These are phyloP conservation scores for Lasiodiplodia gonubiensis DNA, from an alignment of 2,329 filamentous ascomycete species.

Conservation along the genomic window DNA sequence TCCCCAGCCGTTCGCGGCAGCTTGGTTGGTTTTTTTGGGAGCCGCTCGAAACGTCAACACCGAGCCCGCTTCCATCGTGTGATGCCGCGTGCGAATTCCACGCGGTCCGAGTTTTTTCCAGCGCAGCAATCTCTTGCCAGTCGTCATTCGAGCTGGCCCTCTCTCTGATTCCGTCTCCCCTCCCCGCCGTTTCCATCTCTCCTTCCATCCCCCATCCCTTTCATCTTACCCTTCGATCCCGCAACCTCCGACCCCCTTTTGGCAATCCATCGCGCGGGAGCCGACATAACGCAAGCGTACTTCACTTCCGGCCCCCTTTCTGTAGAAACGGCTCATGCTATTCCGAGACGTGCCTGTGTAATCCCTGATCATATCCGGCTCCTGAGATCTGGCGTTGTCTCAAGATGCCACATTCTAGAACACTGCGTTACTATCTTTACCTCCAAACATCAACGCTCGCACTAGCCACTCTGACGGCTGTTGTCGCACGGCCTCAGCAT, in stretches of 20 bases:
- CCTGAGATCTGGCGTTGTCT: background rate
- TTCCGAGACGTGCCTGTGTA: background rate
- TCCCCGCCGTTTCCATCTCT: background rate
- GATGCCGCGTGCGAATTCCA: background rate
- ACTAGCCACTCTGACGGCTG: background rate
- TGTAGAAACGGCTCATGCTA: background rate
- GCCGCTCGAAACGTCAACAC: background rate
- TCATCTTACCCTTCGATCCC: background rate
- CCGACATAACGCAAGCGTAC: background rate
- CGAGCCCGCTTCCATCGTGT: background rate
- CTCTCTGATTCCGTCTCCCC: background rate
- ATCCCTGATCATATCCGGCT: background rate
- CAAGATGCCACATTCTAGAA: background rate
- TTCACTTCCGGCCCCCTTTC: background rate
- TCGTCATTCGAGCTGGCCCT: background rate
- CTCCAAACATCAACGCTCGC: background rate
- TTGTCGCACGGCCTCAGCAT: background rate
- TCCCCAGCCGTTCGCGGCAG: background rate
- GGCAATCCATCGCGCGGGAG: background rate
- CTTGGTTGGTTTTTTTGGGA: too few species aligned
- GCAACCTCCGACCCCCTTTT: background rate
- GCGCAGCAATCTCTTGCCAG: background rate
- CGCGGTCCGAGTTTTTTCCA: background rate
- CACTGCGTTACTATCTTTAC: background rate
- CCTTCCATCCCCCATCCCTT: background rate